Evolutionary conservation across 495 filamentous ascomycete species (phyloP).

Genomic region (Talaromyces nanjingensis): DNA sequence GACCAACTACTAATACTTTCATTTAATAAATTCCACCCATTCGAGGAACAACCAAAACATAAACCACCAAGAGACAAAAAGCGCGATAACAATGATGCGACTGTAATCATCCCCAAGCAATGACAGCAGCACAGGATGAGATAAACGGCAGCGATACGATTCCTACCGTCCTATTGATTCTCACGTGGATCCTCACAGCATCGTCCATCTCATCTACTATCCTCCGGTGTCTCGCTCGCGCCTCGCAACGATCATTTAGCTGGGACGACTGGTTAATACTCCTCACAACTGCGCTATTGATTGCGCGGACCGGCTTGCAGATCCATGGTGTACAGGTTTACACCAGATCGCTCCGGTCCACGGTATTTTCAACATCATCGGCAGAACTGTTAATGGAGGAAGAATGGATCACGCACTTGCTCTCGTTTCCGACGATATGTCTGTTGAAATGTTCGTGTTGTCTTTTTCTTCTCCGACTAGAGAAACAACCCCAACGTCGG

Average conservation of each 20-base stretch:
- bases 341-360: background rate
- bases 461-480: background rate
- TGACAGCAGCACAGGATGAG: background rate
- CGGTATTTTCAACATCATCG: background rate
- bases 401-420: background rate
- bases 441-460: background rate
- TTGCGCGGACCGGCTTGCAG: background rate
- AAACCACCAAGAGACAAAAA: background rate
- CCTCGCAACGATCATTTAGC: background rate
- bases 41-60: background rate
- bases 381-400: background rate
- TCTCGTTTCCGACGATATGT: conserved; percentile 2
- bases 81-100: background rate
- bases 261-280: background rate
- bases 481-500: background rate
- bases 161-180: background rate
- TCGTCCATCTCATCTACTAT: background rate
- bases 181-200: background rate
- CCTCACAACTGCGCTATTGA: background rate
- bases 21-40: background rate
- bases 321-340: background rate
- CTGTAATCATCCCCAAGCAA: background rate
- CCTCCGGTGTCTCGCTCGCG: background rate
- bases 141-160: background rate
- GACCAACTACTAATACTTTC: background rate